Conservation (phyloP, 208 protist species). For the Acanthamoeba quina region DNA sequence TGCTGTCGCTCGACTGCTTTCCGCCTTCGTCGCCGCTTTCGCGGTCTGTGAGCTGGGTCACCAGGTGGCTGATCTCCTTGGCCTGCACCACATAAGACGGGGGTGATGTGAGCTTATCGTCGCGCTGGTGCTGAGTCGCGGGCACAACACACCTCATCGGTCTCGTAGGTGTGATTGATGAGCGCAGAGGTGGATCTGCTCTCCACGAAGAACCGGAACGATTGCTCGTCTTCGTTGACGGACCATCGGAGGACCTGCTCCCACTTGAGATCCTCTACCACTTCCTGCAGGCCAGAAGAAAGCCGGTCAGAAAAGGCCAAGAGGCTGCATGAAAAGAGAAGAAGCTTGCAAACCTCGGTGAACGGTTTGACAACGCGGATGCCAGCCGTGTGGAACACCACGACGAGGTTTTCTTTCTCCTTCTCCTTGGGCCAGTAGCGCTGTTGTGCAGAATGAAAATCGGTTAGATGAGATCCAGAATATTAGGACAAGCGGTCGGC, state of each 20-base stretch:
- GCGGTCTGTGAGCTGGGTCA: not conserved
- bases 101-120: too few relatives aligned
- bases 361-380: not conserved
- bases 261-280: not conserved
- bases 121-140: not conserved
- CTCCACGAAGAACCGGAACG: conserved; percentile 9
- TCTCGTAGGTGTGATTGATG: conserved; percentile 29
- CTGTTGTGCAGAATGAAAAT: not conserved
- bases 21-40: not conserved
- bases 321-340: not conserved
- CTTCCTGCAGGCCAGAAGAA: not conserved
- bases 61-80: not conserved
- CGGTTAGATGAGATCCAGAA: not conserved
- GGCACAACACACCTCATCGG: not conserved
- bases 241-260: not conserved
- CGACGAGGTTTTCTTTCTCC: not conserved
- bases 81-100: not conserved
- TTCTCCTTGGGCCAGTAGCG: not conserved
- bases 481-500: not conserved
- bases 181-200: not conserved
- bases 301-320: not conserved
- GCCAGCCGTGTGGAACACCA: not conserved
- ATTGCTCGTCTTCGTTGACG: not conserved
- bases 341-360: not conserved
- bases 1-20: not conserved